Percentiles rank a stretch among this genome's conserved stretches.
Conservation (phyloP, 495 filamentous ascomycete genomes). For the Tetracladium setigerum region DNA sequence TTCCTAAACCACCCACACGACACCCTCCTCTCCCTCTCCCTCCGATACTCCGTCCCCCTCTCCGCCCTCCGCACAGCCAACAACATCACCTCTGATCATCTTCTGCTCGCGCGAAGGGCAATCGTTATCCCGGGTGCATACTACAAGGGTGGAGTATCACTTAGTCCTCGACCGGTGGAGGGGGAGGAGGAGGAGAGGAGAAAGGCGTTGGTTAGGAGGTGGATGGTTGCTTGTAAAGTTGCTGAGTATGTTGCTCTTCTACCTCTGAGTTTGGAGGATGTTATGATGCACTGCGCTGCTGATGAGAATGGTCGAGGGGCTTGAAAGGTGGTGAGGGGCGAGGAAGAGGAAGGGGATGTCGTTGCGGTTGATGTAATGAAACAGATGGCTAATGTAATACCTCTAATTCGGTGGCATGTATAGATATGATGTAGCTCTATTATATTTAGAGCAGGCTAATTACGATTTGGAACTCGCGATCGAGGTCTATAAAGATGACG, state of each 20-base stretch:
- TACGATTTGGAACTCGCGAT: slow-evolving; percentile 59
- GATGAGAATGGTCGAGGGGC: too few species aligned
- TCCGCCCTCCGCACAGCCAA: slow-evolving; percentile 50
- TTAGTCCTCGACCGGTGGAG: slow-evolving; percentile 58
- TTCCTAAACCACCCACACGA: slow-evolving; percentile 57
- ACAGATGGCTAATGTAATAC: slow-evolving; percentile 18
- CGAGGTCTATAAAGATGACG: slow-evolving; percentile 54
- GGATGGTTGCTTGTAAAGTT: slow-evolving; percentile 65
- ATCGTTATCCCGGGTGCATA: slow-evolving; percentile 59
- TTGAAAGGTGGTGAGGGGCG: neutral
- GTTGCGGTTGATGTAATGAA: slow-evolving; percentile 19
- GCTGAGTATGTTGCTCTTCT: slow-evolving; percentile 40
- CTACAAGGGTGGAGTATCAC: slow-evolving; percentile 53
- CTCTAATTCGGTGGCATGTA: slow-evolving; percentile 16
- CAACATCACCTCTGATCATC: slow-evolving; percentile 54
- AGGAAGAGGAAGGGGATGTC: neutral
- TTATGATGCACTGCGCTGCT: too few species aligned
- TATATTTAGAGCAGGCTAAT: slow-evolving; percentile 59
- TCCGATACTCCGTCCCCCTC: slow-evolving; percentile 58
- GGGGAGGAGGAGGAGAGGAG: slow-evolving; percentile 60
- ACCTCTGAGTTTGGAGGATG: neutral
- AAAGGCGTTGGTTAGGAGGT: slow-evolving; percentile 58
- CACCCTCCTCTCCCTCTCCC: slow-evolving; percentile 53
- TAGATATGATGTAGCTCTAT: slow-evolving; percentile 60
- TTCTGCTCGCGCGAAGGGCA: slow-evolving; percentile 56